A percentile compares a stretch with the other conserved stretches of the same genome.
phyloP scores from a whole-genome alignment of 176 grass and related monocot genomes.

The Avena eriantha region DNA sequence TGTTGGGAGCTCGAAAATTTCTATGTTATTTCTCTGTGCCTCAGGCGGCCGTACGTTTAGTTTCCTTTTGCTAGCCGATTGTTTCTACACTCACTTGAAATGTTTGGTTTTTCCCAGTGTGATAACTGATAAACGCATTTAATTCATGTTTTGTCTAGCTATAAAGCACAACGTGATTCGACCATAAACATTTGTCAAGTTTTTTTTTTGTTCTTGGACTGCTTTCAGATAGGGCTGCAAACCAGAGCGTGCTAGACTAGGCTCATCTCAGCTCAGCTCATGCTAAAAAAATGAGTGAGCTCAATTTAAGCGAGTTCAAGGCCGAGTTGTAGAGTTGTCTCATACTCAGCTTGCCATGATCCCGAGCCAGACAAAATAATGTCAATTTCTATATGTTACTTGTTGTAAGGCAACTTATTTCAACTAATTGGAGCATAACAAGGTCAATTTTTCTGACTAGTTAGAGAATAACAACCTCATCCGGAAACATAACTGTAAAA shows the following conservation, averaged over 20 bases:
- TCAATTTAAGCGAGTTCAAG: background rate
- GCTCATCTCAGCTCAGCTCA: too few species aligned
- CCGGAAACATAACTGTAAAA: background rate
- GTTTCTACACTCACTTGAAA: too few species aligned
- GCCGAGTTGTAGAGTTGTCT: too few species aligned
- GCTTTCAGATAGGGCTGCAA: background rate
- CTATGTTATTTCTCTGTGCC: background rate
- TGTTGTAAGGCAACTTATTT: background rate
- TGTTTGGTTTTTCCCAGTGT: too few species aligned
- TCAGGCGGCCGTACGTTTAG: background rate
- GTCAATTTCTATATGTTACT: background rate
- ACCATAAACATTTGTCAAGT: background rate
- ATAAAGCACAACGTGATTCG: background rate
- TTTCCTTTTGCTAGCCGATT: background rate
- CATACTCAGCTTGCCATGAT: background rate
- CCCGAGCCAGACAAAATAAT: background rate
- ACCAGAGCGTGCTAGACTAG: background rate
- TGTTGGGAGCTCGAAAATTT: background rate
- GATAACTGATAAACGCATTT: background rate
- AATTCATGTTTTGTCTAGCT: background rate
- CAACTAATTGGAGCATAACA: background rate
- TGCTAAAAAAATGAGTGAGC: background rate
- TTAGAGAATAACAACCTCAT: background rate
- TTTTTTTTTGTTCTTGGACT: background rate
- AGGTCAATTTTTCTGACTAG: background rate